Conservation (phyloP, 495 filamentous ascomycete genomes). For the Penicillium turbatum region DNA sequence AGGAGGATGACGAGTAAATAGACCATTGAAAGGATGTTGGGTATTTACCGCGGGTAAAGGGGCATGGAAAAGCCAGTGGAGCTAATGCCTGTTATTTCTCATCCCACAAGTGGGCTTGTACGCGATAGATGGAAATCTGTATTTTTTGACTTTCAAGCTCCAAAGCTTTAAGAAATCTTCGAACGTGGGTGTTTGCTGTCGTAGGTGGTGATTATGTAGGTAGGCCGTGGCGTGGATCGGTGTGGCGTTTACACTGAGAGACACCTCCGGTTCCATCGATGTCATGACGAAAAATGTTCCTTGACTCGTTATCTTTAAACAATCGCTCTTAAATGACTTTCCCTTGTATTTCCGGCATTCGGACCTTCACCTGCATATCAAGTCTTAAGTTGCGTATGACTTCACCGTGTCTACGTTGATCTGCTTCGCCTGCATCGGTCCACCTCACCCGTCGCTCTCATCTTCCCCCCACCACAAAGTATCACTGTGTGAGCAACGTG, state of each 20-base stretch:
- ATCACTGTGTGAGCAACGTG: conserved; percentile 5
- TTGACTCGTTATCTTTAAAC: not conserved
- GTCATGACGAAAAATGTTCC: conserved; percentile 22
- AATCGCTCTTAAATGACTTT: not conserved
- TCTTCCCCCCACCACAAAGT: conserved; percentile 27
- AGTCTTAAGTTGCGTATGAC: conserved; percentile 5
- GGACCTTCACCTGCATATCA: not conserved
- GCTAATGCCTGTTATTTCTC: conserved; percentile 27
- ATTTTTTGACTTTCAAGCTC: conserved; percentile 18
- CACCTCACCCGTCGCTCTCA: conserved; percentile 16
- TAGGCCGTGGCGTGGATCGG: conserved; percentile 17
- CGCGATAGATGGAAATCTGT: conserved; percentile 36
- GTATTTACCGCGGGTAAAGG: conserved; percentile 14
- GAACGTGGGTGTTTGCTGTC: not conserved
- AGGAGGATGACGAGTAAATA: conserved; percentile 53
- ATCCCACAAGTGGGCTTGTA: conserved; percentile 33
- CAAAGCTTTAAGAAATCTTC: not conserved
- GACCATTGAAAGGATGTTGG: conserved; percentile 3
- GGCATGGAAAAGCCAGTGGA: conserved; percentile 20
- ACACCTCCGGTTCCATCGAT: conserved; percentile 30
- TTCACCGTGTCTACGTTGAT: conserved; percentile 7
- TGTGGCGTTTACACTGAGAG: conserved; percentile 24
- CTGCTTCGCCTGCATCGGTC: conserved; percentile 18
- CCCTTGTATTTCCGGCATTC: not conserved
- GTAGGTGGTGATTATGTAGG: no score